Conservation (phyloP, 495 filamentous ascomycete species). For the Xylaria longipes region DNA sequence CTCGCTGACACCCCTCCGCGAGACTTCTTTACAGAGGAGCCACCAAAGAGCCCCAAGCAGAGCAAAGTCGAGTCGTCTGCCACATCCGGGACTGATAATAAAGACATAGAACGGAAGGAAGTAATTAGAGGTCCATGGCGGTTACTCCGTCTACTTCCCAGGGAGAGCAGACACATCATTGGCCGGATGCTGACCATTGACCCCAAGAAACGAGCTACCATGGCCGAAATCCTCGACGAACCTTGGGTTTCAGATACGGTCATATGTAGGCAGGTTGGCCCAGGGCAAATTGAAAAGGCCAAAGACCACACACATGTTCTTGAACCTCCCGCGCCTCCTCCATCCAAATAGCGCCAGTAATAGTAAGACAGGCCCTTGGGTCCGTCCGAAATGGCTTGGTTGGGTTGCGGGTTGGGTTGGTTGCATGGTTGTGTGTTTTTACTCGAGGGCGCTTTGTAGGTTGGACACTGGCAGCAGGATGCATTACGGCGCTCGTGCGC, state of each 20-base stretch:
- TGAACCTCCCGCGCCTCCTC: slow-evolving; percentile 54
- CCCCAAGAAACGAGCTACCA: slow-evolving; percentile 79
- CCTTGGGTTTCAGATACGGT: slow-evolving; percentile 83
- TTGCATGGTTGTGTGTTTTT: slow-evolving; percentile 26
- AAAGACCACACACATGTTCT: slow-evolving; percentile 60
- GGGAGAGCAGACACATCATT: slow-evolving; percentile 89
- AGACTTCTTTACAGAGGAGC: slow-evolving; percentile 45
- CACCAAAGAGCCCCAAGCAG: slow-evolving; percentile 30
- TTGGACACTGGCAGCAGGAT: background rate
- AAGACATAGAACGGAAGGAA: slow-evolving; percentile 64
- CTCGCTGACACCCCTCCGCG: slow-evolving; percentile 43
- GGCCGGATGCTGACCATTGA: slow-evolving; percentile 91
- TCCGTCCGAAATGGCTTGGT: background rate
- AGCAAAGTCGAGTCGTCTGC: slow-evolving; percentile 30
- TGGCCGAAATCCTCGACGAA: slow-evolving; percentile 85
- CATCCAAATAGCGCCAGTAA: slow-evolving; percentile 29
- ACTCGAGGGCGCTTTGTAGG: slow-evolving; percentile 17
- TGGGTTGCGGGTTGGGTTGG: background rate
- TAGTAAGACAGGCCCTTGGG: background rate
- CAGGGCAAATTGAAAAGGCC: slow-evolving; percentile 52
- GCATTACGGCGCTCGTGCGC: slow-evolving; percentile 3
- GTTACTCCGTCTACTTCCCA: slow-evolving; percentile 85
- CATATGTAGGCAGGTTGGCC: slow-evolving; percentile 58
- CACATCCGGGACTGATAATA: slow-evolving; percentile 33
- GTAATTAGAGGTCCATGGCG: slow-evolving; percentile 93